These are phyloP conservation scores for Nigrospora sphaerica DNA, from an alignment of 2,329 filamentous ascomycete genomes.

Conservation along the genomic window DNA sequence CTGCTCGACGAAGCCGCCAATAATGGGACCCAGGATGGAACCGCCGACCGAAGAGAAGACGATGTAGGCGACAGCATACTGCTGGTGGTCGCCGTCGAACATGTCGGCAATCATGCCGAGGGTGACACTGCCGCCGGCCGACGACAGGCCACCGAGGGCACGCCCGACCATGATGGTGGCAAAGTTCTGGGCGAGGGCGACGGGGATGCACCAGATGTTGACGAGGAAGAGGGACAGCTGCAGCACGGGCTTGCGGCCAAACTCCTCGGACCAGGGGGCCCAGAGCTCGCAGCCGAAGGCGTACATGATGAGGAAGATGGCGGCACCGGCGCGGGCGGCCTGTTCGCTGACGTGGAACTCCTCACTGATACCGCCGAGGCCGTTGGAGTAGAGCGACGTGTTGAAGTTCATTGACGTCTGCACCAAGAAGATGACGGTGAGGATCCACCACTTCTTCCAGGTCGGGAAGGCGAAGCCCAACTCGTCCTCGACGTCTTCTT, in stretches of 20 bases:
- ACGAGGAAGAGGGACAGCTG: constrained; percentile 68
- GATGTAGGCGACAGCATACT: constrained; percentile 69
- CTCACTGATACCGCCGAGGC: constrained; percentile 54
- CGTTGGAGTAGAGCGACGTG: constrained; percentile 67
- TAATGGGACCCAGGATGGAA: constrained; percentile 67
- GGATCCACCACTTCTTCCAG: constrained; percentile 65
- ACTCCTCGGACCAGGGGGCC: constrained; percentile 82
- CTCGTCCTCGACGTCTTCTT: constrained; percentile 54
- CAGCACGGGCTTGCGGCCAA: constrained; percentile 69
- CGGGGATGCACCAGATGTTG: constrained; percentile 70
- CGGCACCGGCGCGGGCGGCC: constrained; percentile 64
- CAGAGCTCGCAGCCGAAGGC: constrained; percentile 84
- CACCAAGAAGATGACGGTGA: constrained; percentile 66
- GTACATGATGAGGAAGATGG: constrained; percentile 73
- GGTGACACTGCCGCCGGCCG: constrained; percentile 66
- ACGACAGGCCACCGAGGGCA: constrained; percentile 61
- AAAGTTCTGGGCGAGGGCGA: constrained; percentile 68
- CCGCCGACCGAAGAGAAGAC: constrained; percentile 76
- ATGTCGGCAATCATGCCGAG: constrained; percentile 70
- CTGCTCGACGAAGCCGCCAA: constrained; percentile 69
- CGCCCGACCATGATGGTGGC: constrained; percentile 63
- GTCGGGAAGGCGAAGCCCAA: constrained; percentile 55
- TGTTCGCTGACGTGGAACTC: constrained; percentile 64
- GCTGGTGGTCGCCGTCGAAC: constrained; percentile 63
- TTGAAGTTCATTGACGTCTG: constrained; percentile 78